Conservation (phyloP, 257 asterid species). For the Lantana camara region DNA sequence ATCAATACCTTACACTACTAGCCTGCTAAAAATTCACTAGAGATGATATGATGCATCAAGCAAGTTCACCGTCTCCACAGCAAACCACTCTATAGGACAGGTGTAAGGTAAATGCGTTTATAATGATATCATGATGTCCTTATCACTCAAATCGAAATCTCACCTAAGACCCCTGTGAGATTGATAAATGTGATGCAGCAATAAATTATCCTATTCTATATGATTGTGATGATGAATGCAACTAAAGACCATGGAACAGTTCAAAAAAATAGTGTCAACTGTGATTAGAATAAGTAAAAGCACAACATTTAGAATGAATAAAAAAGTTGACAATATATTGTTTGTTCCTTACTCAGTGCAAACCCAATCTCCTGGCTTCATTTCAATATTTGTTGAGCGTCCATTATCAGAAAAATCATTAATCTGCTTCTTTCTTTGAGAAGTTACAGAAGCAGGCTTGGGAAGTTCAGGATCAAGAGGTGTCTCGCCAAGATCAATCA, state of each 20-base stretch:
- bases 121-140: too few relatives aligned
- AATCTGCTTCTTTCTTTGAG: constrained; percentile 44
- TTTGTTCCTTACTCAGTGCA: constrained; percentile 63
- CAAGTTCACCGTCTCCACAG: too few relatives aligned
- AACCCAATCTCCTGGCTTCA: constrained; percentile 77
- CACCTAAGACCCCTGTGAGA: not conserved
- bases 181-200: not conserved
- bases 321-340: constrained; percentile 2
- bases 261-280: constrained; percentile 3
- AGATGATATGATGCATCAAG: too few relatives aligned
- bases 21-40: too few relatives aligned
- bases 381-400: constrained; percentile 35
- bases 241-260: constrained; percentile 6
- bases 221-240: constrained; percentile 2
- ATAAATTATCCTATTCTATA: not conserved
- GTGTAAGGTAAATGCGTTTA: too few relatives aligned
- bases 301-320: constrained; percentile 5
- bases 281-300: not conserved
- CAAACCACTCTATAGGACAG: too few relatives aligned
- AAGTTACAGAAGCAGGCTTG: constrained; percentile 41
- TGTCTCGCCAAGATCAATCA: constrained; percentile 73
- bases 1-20: too few relatives aligned
- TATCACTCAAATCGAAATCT: not conserved
- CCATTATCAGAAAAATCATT: constrained; percentile 26
- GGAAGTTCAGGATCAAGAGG: constrained; percentile 59